Base-by-base conservation (phyloP, 2,329 filamentous ascomycete genomes). In the Leptodontidium sp. region DNA sequence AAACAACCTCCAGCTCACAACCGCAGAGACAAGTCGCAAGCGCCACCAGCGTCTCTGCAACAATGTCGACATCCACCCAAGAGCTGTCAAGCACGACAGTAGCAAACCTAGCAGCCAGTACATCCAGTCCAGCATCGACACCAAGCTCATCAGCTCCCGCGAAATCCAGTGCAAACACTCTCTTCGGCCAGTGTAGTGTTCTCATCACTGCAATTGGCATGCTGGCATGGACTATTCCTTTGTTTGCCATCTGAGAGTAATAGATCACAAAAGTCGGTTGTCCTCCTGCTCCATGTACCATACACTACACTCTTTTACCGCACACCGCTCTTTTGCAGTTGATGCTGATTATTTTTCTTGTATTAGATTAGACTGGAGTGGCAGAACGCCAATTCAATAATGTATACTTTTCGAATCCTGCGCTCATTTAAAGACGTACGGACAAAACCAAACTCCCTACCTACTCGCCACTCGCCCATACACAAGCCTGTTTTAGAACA, bases 221-320 rank as follows among this genome's bases (percentile, higher is more conserved):
- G 59, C 24, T 62, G 29, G 59, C 59, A 49, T 62, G 59, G 24
- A 12, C 59, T 7, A 6, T 49, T 15, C 26, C 43, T 38, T 62
- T 62, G 26, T 35, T 62, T 21, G 24, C 43, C 17, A 35, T 62
- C n/a, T 62, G 59, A 62, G 21, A n/a, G 29, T 32, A 47, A 50
- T 47, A 62, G 35, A 59, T 24, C 5, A 59, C 40, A 38, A 49
- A 21, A 15, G 59, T 62, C 49, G 24, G 59, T 49, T 62, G 24
- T 29, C 26, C 17, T 50, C 43, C 59, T 62, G 6, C 26, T 26
- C 29, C 26, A 32, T 26, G 4, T 62, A 47, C 45, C 40, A 17
- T 26, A 45, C 26, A 29, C 40, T 47, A 15, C 29, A 32, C 29
- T 32, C 15, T 32, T 35, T 38, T 35, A 32, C 21, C 26, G 15